Evolutionary conservation across 1,284 basidiomycete genomes (phyloP), one percentile per base, ranked within the genome.

Genomic region (Pyrrhoderma lamaoense): DNA sequence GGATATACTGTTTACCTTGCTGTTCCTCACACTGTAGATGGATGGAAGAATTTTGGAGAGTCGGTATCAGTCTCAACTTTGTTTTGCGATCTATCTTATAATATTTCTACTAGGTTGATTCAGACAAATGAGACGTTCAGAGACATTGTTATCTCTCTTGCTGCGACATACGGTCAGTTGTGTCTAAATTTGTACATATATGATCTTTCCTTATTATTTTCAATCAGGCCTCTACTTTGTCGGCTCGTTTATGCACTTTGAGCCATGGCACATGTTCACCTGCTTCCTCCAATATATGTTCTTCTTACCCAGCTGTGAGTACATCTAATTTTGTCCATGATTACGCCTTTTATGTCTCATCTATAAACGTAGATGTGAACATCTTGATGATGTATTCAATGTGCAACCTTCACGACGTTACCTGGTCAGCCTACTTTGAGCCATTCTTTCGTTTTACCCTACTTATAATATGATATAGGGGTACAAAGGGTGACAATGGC

Each of bases 231-330:
- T 94, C 47, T 94, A 94, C 74, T 77, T 95, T 64, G 66, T 94
- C 64, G 79, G 83, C 51, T 93, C 89, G 2, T 74, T 93, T 65
- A 80, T 94, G 69, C 87, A 93, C 68, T 70, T 89, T 42, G 92
- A 94, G 62, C 91, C 91, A 0, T 94, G 89, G 89, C 92, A 94
- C 73, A 91, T 94, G 88, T 77, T 94, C 70, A 93, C 90, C 18
- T 90, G 84, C 50, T 93, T 95, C 75, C 57, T 82, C 45, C 88
- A 88, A 22, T 89, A 88, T 65, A 73, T 89, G 78, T 89, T 89
- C 77, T 74, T 87, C 57, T 69, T 89, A 38, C 80, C 80, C n/a
- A 79, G 76, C 57, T 83, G 80, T 82, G 58, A 70, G 79, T 72
- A n/a, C 44, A 3, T 8, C 27, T 35, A 23, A 11, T 43, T 5